Base-by-base conservation (phyloP, 176 grass and related monocot species). In the Avena insularis region DNA sequence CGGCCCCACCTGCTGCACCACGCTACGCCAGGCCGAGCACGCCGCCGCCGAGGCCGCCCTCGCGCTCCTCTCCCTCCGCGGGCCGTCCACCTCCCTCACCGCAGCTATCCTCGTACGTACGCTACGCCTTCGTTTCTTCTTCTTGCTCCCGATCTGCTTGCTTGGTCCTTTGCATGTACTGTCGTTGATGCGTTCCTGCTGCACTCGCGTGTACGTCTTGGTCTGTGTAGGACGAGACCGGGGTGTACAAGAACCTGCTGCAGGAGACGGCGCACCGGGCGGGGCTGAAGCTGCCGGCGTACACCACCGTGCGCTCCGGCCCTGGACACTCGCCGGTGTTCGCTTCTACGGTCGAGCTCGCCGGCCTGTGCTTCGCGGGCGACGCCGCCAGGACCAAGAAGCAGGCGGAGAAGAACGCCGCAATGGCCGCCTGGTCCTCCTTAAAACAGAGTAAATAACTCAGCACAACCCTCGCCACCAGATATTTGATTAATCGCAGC, bases 361-460 rank as follows among this genome's bases (percentile, higher is more conserved):
- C 93, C 12, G 91, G 90, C 15, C 85, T 92, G 78, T 91, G 78
- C 87, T 98, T 98, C 78, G 71, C 57, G 0, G 93, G 96, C 8
- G 96, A 95, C 19, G 75, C 91, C 0, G 93, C 96, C 53, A 93
- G 90, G 87, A 95, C 93, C 48, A 98, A 98, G 96, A 98, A 98
- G 90, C 96, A 98, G 56, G 93, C 96, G 15, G 93, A 95, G 86
- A 98, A 98, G 85, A 95, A 98, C 88, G 96, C 96, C 59, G 96
- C 96, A 43, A 86, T 95, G 91, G 83, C 91, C 58, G 91, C 96
- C 20, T 98, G 96, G 96, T 90, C 89, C 11, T 84, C 91, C 3
- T 84, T 98, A 6, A 98, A 98, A 79, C 93, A 91, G 86, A 88
- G 95, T 98, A 93, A 71, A 12, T 0, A 64, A 55, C 8, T 11